A percentile compares a stretch with the other conserved stretches of the same genome.
phyloP scores from a whole-genome alignment of 2,329 filamentous ascomycete species.

The Cladophialophora carrionii region DNA sequence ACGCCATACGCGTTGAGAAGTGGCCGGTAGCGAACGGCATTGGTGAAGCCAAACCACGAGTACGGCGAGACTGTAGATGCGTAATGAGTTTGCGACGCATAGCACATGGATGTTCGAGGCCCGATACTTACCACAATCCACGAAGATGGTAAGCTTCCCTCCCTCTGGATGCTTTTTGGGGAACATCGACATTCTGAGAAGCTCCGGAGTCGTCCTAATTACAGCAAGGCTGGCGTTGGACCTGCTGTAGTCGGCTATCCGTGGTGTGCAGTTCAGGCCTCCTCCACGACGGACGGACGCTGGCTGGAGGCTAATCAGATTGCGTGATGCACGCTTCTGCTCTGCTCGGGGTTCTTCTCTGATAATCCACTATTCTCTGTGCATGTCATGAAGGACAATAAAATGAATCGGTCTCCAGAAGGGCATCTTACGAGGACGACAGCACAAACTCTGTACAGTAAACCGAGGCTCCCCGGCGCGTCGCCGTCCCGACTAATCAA shows the following conservation, averaged over 20 bases:
- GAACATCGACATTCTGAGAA: neutral
- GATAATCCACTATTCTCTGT: neutral
- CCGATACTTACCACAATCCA: constrained; percentile 28
- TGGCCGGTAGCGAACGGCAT: constrained; percentile 26
- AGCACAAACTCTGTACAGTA: neutral
- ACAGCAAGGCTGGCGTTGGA: neutral
- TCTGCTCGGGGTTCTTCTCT: neutral
- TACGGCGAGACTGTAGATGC: constrained; percentile 25
- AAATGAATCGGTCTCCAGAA: neutral
- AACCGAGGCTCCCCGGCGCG: constrained; percentile 5
- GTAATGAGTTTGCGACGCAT: constrained; percentile 8
- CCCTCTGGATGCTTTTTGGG: constrained; percentile 18
- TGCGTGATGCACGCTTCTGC: neutral
- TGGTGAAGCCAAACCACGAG: constrained; percentile 32
- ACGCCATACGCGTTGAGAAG: constrained; percentile 28
- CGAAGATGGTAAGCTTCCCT: constrained; percentile 29
- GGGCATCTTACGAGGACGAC: neutral
- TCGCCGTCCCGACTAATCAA: constrained; percentile 8
- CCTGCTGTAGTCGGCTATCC: neutral
- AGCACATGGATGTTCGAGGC: neutral
- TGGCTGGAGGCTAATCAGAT: constrained; percentile 2
- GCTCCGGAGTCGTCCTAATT: neutral
- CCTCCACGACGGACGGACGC: neutral
- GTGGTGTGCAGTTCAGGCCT: neutral
- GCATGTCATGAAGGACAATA: neutral